Evolutionary conservation across 257 asterid species (phyloP).

Genomic region (Coffea eugenioides): DNA sequence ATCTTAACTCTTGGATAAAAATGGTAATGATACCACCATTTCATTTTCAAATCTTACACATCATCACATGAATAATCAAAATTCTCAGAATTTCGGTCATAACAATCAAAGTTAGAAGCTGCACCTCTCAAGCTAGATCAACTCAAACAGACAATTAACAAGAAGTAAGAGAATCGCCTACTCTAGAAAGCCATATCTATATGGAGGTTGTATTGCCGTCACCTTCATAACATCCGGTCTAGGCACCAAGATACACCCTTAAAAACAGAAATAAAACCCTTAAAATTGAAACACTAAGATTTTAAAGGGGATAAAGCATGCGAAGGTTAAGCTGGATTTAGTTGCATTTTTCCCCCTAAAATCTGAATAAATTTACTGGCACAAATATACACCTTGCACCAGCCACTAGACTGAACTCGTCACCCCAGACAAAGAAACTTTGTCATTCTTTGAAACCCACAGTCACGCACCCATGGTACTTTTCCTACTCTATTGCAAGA

Average conservation of each 20-base stretch:
- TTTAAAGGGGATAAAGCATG: background rate
- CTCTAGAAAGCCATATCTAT: background rate
- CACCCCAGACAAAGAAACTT: background rate
- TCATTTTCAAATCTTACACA: background rate
- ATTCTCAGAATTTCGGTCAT: background rate
- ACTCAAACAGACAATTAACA: background rate
- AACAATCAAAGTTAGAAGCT: background rate
- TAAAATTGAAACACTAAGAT: too few relatives aligned
- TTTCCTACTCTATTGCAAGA: background rate
- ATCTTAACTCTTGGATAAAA: background rate
- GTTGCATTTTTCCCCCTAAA: background rate
- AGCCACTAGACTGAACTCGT: background rate
- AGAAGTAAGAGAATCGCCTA: background rate
- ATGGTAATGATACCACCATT: background rate
- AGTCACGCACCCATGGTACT: background rate
- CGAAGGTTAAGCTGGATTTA: background rate
- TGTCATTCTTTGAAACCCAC: background rate
- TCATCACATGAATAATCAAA: background rate
- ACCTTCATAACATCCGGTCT: background rate
- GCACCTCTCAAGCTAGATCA: background rate
- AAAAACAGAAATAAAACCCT: background rate
- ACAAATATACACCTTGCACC: background rate
- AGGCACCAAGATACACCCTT: background rate
- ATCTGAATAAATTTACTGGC: background rate
- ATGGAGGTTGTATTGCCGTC: background rate